Evolutionary conservation across 2,329 filamentous ascomycete genomes (phyloP), one percentile per base, ranked within the genome.

Genomic region (Trichoderma simmonsii): DNA sequence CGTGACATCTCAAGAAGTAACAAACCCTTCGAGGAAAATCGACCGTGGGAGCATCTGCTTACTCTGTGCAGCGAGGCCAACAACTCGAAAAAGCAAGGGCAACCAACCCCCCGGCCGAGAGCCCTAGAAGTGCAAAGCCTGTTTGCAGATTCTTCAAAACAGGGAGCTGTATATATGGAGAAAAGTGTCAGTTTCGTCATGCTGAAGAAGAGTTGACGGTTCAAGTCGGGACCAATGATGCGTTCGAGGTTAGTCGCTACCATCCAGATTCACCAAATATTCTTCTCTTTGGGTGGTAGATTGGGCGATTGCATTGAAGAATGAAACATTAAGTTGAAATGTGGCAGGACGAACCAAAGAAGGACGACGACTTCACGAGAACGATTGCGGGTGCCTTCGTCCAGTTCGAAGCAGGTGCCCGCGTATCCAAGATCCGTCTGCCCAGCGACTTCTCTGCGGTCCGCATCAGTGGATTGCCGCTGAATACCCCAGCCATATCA

Each of bases 401-500:
- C 1, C 54, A 77, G 9, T 83, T 82, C 15, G 78, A 75, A 8
- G 77, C 78, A 12, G 82, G 82, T 6, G 80, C 79, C 1, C 60
- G 64, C 0, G 72, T 82, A 5, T 30, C 64, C 1, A 79, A 78
- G 18, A 70, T 81, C 3, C 75, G 74, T 8, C 75, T 83, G 6
- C 74, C 77, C 3, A 80, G 80, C 1, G 82, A 84, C 74, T 81
- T 80, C 65, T 83, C 81, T 1, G 77, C 80, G 0, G 76, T 81
- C 26, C 80, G 78, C 7, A 76, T 83, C 61, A 76, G 64, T 24
- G 73, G 75, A 2, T 76, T 83, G 0, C 79, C 79, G 0, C 24
- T 1, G 2, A 61, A 64, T 6, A 78, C 72, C 59, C 74, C 76
- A 6, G 15, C n/a, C 5, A 12, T 24, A 11, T 71, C 54, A 1